Evolutionary conservation across 2,329 filamentous ascomycete species (phyloP).

Genomic region (Hortaea werneckii): DNA sequence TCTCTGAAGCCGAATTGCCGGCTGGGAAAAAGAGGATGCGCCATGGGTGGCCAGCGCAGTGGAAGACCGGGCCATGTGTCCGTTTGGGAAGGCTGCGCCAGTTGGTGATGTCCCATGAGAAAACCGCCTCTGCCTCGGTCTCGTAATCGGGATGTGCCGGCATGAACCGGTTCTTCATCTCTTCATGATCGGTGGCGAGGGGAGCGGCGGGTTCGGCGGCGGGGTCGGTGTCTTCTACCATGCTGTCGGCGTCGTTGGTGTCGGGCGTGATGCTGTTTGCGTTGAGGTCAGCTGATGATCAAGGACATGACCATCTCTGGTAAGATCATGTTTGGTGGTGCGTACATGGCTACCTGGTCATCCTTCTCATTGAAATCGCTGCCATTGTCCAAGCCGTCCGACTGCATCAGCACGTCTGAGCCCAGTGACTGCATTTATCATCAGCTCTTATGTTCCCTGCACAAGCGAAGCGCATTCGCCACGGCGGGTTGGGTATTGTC

Average conservation of each 20-base stretch:
- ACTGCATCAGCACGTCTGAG: neutral
- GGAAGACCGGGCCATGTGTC: slow-evolving; percentile 78
- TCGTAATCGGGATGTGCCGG: slow-evolving; percentile 70
- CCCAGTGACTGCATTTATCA: neutral
- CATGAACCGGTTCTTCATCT: slow-evolving; percentile 74
- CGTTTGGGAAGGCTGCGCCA: slow-evolving; percentile 70
- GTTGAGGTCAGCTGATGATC: neutral
- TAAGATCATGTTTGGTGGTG: neutral
- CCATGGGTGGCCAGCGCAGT: slow-evolving; percentile 84
- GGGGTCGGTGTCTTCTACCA: slow-evolving; percentile 40
- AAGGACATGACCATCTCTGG: too few relatives aligned
- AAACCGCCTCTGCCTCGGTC: slow-evolving; percentile 60
- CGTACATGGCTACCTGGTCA: slow-evolving; percentile 41
- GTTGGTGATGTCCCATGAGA: slow-evolving; percentile 80
- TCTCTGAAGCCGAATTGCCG: slow-evolving; percentile 79
- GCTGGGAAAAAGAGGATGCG: slow-evolving; percentile 90
- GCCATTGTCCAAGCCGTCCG: neutral
- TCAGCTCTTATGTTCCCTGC: too few relatives aligned
- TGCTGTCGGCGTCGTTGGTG: slow-evolving; percentile 44
- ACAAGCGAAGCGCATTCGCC: neutral
- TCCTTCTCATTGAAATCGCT: slow-evolving; percentile 12
- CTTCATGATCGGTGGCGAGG: slow-evolving; percentile 57
- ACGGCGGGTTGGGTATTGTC: neutral
- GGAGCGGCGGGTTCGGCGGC: slow-evolving; percentile 34
- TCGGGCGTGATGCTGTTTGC: slow-evolving; percentile 26